Base-by-base conservation (phyloP, 2,329 filamentous ascomycete species). In the Grosmannia huntii region DNA sequence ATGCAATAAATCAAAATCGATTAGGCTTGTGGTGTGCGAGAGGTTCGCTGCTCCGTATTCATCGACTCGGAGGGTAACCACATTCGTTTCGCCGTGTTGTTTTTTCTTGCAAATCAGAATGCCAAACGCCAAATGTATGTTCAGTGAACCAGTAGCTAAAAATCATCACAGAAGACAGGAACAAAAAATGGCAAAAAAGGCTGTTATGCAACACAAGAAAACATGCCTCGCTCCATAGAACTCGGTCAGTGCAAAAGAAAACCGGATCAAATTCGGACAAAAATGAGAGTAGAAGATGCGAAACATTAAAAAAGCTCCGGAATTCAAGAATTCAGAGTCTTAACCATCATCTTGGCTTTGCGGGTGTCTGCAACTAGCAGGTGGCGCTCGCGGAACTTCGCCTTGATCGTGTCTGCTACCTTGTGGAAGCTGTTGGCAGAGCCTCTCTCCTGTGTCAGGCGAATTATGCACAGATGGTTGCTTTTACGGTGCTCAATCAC, bases 381-480 rank as follows among this genome's bases (percentile, higher is more conserved):
- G 28, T 78, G 77, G 31, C 85, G 82, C 60, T 76, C 76, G 62
- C 76, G 77, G 68, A 95, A 83, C 19, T 89, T 80, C 23, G 80
- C 76, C 63, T 85, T 80, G 65, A 96, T 77, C 3, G 87, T 86
- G 60, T 90, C 86, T 28, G 95, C 81, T 11, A 96, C 87, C 67
- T 83, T 85, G 68, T 89, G 81, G 73, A 97, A 95, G 64, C 87
- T 94, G 65, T 87, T 94, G 44, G 89, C 90, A 1, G 92, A 91
- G n/a, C 92, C 94, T 59, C 85, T 85, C 67, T 94, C 90, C 67
- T 96, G 91, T 1, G 88, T 92, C 69, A 96, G 89, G 41, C 89
- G 86, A 33, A 89, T 83, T 63, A 96, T 84, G 69, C 86, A 88
- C 57, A 96, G 79, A 53, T 85, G 85, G 52, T 83, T 84, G 62